phyloP scores from a whole-genome alignment of 495 filamentous ascomycete genomes.

The Aspergillus biplanus region DNA sequence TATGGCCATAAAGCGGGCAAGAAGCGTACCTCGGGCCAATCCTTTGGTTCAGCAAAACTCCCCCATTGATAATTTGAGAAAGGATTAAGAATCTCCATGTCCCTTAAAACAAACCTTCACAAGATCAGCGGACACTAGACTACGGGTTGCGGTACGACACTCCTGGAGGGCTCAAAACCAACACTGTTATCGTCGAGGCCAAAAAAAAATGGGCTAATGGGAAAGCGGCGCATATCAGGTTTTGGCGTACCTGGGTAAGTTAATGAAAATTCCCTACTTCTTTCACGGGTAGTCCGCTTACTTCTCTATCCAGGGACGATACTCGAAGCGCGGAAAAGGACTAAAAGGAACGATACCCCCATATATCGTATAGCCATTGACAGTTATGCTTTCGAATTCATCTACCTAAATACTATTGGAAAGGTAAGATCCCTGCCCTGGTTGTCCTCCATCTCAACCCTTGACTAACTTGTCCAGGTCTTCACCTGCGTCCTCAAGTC shows the following conservation, averaged over 20 bases:
- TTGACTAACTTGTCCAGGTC: neutral
- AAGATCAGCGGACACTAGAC: neutral
- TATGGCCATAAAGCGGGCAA: neutral
- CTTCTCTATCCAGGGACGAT: neutral
- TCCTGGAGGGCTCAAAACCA: neutral
- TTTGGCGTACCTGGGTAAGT: neutral
- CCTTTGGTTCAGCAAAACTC: neutral
- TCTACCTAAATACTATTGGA: neutral
- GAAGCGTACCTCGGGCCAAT: neutral
- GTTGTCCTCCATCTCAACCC: neutral
- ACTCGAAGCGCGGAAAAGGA: neutral
- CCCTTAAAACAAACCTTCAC: neutral
- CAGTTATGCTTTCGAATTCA: neutral
- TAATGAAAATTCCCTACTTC: neutral
- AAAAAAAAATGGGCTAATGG: neutral
- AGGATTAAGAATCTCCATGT: neutral
- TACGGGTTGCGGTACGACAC: neutral
- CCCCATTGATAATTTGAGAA: slow-evolving; percentile 1
- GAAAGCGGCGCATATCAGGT: neutral
- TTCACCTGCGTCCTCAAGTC: neutral
- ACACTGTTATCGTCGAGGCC: slow-evolving; percentile 4
- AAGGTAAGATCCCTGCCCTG: neutral
- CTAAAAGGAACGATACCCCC: neutral
- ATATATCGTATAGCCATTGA: neutral
- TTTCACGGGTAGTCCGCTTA: neutral